Evolutionary conservation across 2,329 filamentous ascomycete species (phyloP).

Genomic region (Lasiodiplodia sp.): DNA sequence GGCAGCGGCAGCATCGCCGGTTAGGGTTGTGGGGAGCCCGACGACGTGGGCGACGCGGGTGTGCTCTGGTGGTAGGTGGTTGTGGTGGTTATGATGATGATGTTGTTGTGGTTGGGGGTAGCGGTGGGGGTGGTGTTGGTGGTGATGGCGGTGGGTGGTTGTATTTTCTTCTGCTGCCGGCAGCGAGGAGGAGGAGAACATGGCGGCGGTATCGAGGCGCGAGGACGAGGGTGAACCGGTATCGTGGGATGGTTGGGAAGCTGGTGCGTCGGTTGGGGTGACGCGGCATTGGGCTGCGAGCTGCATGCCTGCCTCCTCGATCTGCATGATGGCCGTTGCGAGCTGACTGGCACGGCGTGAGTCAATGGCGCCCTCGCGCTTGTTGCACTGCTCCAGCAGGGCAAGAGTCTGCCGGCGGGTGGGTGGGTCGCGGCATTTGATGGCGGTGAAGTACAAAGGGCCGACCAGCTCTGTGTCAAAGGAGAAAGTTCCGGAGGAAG

Average conservation of each 20-base stretch:
- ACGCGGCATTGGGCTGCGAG: background rate
- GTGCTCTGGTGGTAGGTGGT: background rate
- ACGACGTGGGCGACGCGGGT: slow-evolving; percentile 13
- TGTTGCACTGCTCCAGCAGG: slow-evolving; percentile 15
- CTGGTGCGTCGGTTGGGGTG: background rate
- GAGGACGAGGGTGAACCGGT: slow-evolving; percentile 29
- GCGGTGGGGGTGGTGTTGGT: background rate
- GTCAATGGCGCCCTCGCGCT: slow-evolving; percentile 17
- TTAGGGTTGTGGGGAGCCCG: slow-evolving; percentile 6
- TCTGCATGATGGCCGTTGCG: slow-evolving; percentile 15
- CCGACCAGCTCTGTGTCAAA: slow-evolving; percentile 20
- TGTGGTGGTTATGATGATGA: background rate
- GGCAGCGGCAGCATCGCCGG: background rate
- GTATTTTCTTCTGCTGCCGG: background rate
- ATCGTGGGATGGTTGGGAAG: slow-evolving; percentile 34
- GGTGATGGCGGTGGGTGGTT: background rate
- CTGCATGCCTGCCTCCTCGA: slow-evolving; percentile 16
- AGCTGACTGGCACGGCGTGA: slow-evolving; percentile 9
- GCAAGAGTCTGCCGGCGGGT: slow-evolving; percentile 16
- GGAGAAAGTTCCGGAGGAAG: slow-evolving; percentile 2
- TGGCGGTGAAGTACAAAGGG: slow-evolving; percentile 55
- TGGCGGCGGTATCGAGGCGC: slow-evolving; percentile 16
- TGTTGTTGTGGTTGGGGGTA: background rate
- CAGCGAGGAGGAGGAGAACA: background rate
- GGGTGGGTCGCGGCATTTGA: slow-evolving; percentile 53